These are phyloP conservation scores for Juglanconis sp. DNA, from an alignment of 2,329 filamentous ascomycete species.

Conservation along the genomic window DNA sequence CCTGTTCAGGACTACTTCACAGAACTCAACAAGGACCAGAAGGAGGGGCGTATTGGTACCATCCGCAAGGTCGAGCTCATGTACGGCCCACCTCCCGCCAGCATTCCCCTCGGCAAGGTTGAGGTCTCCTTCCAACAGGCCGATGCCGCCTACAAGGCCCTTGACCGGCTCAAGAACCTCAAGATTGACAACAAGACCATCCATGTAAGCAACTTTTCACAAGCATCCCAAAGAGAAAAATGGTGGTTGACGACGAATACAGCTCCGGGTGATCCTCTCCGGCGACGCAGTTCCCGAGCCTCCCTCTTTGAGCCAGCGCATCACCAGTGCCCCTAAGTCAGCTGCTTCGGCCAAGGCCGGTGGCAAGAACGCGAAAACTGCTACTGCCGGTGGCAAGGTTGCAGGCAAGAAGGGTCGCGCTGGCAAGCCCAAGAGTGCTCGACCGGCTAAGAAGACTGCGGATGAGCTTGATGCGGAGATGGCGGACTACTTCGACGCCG, in stretches of 20 bases:
- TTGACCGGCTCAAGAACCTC: slow-evolving; percentile 79
- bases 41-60: slow-evolving; percentile 72
- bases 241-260: slow-evolving; percentile 13
- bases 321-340: slow-evolving; percentile 74
- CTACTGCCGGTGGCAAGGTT: slow-evolving; percentile 39
- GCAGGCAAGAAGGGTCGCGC: slow-evolving; percentile 50
- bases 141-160: slow-evolving; percentile 81
- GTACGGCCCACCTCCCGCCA: slow-evolving; percentile 88
- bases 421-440: slow-evolving; percentile 49
- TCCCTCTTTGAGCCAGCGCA: slow-evolving; percentile 77
- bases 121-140: slow-evolving; percentile 81
- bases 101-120: slow-evolving; percentile 72
- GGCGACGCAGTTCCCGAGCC: slow-evolving; percentile 62
- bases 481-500: slow-evolving; percentile 81
- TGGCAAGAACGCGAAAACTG: slow-evolving; percentile 42
- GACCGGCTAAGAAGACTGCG: slow-evolving; percentile 79
- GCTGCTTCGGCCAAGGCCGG: slow-evolving; percentile 71
- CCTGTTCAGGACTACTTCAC: slow-evolving; percentile 86
- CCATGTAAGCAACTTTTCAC: slow-evolving; percentile 60
- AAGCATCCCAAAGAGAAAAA: not conserved
- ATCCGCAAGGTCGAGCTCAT: slow-evolving; percentile 90
- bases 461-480: slow-evolving; percentile 98
- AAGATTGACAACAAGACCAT: slow-evolving; percentile 87
- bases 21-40: slow-evolving; percentile 9
- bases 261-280: slow-evolving; percentile 90